phyloP scores from a whole-genome alignment of 441 rosid genomes.

The Gossypium trilobum region DNA sequence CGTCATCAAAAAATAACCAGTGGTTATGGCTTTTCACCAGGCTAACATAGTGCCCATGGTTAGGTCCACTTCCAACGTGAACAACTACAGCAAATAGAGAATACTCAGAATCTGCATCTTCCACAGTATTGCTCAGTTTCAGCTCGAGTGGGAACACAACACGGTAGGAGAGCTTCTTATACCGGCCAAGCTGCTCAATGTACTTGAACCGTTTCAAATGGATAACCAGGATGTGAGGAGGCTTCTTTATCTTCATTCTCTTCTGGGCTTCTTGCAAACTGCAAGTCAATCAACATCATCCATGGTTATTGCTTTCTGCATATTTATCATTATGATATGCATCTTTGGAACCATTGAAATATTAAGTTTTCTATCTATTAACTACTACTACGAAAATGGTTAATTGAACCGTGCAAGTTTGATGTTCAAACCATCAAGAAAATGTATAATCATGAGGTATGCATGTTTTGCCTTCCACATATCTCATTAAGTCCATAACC shows the following conservation, averaged over 20 bases:
- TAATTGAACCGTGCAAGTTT: background rate
- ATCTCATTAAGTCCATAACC: background rate
- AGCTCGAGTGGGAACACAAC: slow-evolving; percentile 83
- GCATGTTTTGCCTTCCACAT: background rate
- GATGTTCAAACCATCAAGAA: background rate
- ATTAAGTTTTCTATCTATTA: background rate
- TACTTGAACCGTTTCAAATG: slow-evolving; percentile 87
- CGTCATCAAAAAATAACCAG: slow-evolving; percentile 86
- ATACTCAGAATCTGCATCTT: slow-evolving; percentile 74
- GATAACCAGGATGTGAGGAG: slow-evolving; percentile 71
- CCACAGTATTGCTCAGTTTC: slow-evolving; percentile 79
- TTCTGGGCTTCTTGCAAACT: slow-evolving; percentile 97
- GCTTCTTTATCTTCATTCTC: slow-evolving; percentile 93
- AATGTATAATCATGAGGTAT: background rate
- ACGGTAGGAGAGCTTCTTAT: slow-evolving; percentile 79
- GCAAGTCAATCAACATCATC: slow-evolving; percentile 18
- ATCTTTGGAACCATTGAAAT: background rate
- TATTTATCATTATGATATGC: background rate
- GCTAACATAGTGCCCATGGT: slow-evolving; percentile 91
- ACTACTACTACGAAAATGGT: background rate
- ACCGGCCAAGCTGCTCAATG: slow-evolving; percentile 76
- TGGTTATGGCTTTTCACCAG: slow-evolving; percentile 84
- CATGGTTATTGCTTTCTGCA: background rate
- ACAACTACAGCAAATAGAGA: slow-evolving; percentile 91
- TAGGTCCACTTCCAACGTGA: slow-evolving; percentile 91